Percentiles rank a stretch among this genome's conserved stretches.
These are phyloP conservation scores for Hypoxylon sp. DNA, from an alignment of 2,329 filamentous ascomycete genomes.

Conservation along the genomic window DNA sequence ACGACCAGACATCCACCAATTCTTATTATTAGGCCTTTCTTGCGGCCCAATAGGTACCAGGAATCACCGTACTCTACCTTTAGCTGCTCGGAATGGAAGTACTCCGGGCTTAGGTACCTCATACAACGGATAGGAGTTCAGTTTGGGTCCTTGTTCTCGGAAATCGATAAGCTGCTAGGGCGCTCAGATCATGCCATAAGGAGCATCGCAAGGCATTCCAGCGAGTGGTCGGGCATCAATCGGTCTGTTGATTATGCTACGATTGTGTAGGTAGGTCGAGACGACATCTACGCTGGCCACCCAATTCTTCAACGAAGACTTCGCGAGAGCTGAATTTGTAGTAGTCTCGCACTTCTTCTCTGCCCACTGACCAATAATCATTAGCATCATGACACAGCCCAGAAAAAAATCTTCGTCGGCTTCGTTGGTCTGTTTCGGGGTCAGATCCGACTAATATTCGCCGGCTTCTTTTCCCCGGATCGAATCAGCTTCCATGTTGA, in stretches of 20 bases:
- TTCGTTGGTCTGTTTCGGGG: conserved; percentile 44
- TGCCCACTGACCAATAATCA: conserved; percentile 32
- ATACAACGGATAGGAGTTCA: conserved; percentile 5
- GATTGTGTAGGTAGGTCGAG: conserved; percentile 9
- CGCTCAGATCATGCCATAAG: conserved; percentile 25
- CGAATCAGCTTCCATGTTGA: conserved; percentile 40
- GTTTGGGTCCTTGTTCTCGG: conserved; percentile 21
- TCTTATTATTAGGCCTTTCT: conserved; percentile 37
- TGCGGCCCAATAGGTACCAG: conserved; percentile 38
- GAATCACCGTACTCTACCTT: conserved; percentile 29
- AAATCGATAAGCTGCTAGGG: conserved; percentile 19
- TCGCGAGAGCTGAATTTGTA: conserved; percentile 22
- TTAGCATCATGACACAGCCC: conserved; percentile 21
- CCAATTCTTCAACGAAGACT: conserved; percentile 29
- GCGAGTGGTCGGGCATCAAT: conserved; percentile 32
- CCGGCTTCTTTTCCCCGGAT: conserved; percentile 37
- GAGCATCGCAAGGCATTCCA: conserved; percentile 16
- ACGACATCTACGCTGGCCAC: conserved; percentile 11
- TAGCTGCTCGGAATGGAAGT: conserved; percentile 19
- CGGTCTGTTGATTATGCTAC: conserved; percentile 18
- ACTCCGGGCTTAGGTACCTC: conserved; percentile 27
- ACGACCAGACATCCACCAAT: conserved; percentile 46
- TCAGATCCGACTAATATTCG: conserved; percentile 39
- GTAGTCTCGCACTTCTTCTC: conserved; percentile 31
- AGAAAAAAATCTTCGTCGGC: conserved; percentile 34